Evolutionary conservation across 768 basidiomycete genomes (phyloP).

Genomic region (Mycena indigotica): DNA sequence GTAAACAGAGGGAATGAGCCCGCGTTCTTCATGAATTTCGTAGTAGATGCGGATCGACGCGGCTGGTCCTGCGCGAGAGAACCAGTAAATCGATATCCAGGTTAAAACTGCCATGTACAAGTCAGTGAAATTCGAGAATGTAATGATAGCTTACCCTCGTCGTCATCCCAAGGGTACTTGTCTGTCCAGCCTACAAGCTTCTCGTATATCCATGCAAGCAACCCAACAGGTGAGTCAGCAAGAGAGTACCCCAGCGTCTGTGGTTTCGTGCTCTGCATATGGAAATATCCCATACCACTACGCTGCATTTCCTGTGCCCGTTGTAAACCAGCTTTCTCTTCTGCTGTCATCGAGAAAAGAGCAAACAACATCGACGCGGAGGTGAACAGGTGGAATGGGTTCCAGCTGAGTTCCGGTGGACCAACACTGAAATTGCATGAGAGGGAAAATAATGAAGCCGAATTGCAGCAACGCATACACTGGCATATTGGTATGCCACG

Average conservation of each 20-base stretch:
- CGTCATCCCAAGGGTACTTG: conserved; percentile 57
- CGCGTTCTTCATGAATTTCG: conserved; percentile 35
- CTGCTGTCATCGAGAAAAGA: conserved; percentile 1
- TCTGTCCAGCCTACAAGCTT: conserved; percentile 54
- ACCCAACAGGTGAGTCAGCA: conserved; percentile 58
- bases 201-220: conserved; percentile 60
- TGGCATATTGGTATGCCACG: conserved; percentile 5
- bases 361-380: background rate
- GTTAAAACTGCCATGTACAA: conserved; percentile 49
- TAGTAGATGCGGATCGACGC: conserved; percentile 63
- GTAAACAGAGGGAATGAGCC: conserved; percentile 5
- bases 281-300: conserved; percentile 38
- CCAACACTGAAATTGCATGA: no score
- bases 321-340: conserved; percentile 39
- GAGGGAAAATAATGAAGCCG: no score
- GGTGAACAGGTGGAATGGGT: conserved; percentile 3
- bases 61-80: conserved; percentile 59
- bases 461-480: background rate
- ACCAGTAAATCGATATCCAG: conserved; percentile 62
- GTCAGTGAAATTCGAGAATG: no score
- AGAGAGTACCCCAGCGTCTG: conserved; percentile 58
- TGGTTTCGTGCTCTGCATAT: conserved; percentile 47
- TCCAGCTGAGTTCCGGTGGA: background rate
- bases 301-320: conserved; percentile 30
- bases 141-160: conserved; percentile 41